These are phyloP conservation scores for Taxawa tesnikishii DNA, from an alignment of 2,329 filamentous ascomycete genomes.

Conservation along the genomic window DNA sequence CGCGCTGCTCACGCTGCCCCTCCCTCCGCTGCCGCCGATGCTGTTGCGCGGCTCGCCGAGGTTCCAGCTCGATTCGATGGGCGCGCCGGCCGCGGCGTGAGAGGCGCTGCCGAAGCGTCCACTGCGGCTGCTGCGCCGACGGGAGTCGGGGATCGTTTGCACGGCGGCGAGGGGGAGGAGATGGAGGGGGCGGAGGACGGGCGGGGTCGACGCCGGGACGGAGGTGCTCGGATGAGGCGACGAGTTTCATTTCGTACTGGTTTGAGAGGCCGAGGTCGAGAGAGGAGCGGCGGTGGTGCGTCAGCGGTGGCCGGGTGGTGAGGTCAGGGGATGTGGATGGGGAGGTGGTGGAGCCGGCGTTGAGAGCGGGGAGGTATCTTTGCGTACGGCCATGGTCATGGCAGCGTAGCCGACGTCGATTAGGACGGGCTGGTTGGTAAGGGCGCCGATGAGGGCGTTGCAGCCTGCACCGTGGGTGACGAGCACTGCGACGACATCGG, in stretches of 20 bases:
- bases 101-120: constrained; percentile 13
- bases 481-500: constrained; percentile 70
- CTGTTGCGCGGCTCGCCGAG: constrained; percentile 16
- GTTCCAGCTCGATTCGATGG: constrained; percentile 10
- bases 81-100: constrained; percentile 12
- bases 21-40: not conserved
- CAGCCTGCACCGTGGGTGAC: constrained; percentile 93
- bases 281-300: constrained; percentile 25
- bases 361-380: constrained; percentile 21
- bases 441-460: constrained; percentile 84
- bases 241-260: constrained; percentile 60
- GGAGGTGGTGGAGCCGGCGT: not conserved
- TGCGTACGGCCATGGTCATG: constrained; percentile 72
- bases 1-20: constrained; percentile 21
- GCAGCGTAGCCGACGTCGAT: constrained; percentile 85
- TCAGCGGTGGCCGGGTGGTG: constrained; percentile 5
- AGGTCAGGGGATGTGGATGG: constrained; percentile 1
- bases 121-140: constrained; percentile 13
- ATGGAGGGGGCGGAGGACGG: constrained; percentile 11
- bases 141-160: constrained; percentile 15
- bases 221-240: constrained; percentile 66
- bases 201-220: constrained; percentile 36
- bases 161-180: constrained; percentile 17
- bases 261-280: constrained; percentile 35
- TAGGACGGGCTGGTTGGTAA: constrained; percentile 83